Evolutionary conservation across 306 rosid species (phyloP).

Genomic region (Quercus mongolica): DNA sequence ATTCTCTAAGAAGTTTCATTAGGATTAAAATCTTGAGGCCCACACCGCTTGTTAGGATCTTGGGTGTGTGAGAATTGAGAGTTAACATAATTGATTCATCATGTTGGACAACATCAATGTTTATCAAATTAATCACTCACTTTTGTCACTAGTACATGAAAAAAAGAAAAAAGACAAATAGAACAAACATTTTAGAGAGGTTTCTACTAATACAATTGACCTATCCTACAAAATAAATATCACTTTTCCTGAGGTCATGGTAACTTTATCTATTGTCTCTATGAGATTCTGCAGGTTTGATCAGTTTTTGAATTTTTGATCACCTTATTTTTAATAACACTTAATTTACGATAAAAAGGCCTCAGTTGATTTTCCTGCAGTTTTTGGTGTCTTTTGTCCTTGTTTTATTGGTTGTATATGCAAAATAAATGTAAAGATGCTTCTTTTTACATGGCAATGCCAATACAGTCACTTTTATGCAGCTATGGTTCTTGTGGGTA

Average conservation of each 20-base stretch:
- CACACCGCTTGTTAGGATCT: no score
- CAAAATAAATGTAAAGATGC: not conserved
- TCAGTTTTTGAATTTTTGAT: not conserved
- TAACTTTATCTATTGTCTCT: not conserved
- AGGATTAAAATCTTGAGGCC: no score
- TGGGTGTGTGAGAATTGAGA: no score
- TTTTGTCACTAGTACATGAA: no score
- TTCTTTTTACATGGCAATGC: not conserved
- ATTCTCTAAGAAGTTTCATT: no score
- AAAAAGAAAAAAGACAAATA: not conserved
- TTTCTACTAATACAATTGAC: not conserved
- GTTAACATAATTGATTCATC: no score
- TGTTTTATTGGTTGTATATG: not conserved
- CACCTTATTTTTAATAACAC: not conserved
- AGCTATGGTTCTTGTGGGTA: slow-evolving; percentile 90
- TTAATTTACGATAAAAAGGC: not conserved
- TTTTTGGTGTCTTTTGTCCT: not conserved
- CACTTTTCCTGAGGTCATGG: not conserved
- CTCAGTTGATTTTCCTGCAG: not conserved
- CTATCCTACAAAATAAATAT: not conserved
- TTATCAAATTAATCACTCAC: no score
- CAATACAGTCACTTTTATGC: slow-evolving; percentile 21
- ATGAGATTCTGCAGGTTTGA: not conserved
- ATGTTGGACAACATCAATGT: no score
- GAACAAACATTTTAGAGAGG: not conserved